A percentile compares a stretch with the other conserved stretches of the same genome.
Evolutionary conservation across 805 yeast genomes (phyloP).

Genomic region (Myxozyma neotropica): DNA sequence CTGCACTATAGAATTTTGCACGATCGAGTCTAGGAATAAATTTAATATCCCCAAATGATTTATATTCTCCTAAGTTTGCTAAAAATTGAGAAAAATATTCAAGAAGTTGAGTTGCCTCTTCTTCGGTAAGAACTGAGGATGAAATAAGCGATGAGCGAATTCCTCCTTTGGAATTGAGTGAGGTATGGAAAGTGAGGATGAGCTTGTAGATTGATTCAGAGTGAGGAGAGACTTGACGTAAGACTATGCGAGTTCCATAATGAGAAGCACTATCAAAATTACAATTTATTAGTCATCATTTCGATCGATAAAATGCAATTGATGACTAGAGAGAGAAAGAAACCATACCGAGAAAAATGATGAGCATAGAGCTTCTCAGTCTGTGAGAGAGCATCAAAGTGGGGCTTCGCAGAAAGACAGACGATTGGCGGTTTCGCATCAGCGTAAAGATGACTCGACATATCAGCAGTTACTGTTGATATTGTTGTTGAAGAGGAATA

Average conservation of each 20-base stretch:
- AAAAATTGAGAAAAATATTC: slow-evolving; percentile 68
- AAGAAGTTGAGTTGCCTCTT: slow-evolving; percentile 49
- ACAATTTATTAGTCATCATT: neutral
- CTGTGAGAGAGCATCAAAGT: slow-evolving; percentile 64
- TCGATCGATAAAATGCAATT: neutral
- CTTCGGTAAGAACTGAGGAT: slow-evolving; percentile 41
- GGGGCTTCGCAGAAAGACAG: slow-evolving; percentile 66
- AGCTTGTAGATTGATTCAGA: slow-evolving; percentile 75
- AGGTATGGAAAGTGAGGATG: slow-evolving; percentile 60
- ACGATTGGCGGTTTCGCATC: slow-evolving; percentile 71
- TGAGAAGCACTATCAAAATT: slow-evolving; percentile 58
- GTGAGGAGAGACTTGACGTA: slow-evolving; percentile 81
- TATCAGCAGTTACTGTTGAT: too few relatives aligned
- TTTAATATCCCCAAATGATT: slow-evolving; percentile 87
- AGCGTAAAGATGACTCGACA: slow-evolving; percentile 43
- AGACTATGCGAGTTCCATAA: slow-evolving; percentile 76
- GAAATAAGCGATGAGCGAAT: neutral
- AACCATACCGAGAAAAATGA: slow-evolving; percentile 58
- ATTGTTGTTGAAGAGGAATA: too few relatives aligned
- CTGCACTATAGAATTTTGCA: slow-evolving; percentile 54
- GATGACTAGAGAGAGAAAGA: neutral
- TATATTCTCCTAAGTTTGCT: slow-evolving; percentile 70
- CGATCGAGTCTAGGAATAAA: slow-evolving; percentile 67
- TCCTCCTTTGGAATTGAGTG: slow-evolving; percentile 44
- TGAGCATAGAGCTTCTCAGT: slow-evolving; percentile 76